A percentile compares a stretch with the other conserved stretches of the same genome.
phyloP scores from a whole-genome alignment of 164 flowering plant genomes.

The Taxillus chinensis region DNA sequence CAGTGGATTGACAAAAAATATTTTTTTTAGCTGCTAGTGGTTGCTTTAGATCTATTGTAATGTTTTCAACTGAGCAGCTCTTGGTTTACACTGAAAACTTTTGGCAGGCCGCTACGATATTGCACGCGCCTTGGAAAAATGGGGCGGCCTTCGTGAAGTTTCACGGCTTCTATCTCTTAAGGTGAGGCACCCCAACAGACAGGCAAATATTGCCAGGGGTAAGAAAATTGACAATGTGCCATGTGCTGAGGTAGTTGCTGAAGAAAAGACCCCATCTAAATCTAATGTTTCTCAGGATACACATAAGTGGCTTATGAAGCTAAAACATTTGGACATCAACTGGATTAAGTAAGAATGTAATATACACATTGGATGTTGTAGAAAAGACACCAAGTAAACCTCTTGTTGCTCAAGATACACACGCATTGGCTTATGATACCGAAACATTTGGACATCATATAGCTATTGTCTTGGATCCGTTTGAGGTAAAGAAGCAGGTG shows the following conservation, averaged over 20 bases:
- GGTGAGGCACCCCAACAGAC: constrained; percentile 64
- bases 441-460: no score
- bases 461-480: no score
- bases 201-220: constrained; percentile 26
- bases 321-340: neutral
- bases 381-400: no score
- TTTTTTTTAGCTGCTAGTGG: no score
- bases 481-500: no score
- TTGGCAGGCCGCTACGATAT: constrained; percentile 79
- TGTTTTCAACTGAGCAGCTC: neutral
- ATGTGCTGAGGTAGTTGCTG: constrained; percentile 14
- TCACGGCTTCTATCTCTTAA: constrained; percentile 73
- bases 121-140: constrained; percentile 91
- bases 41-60: no score
- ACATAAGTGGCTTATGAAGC: constrained; percentile 49
- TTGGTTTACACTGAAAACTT: neutral
- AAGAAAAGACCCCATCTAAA: constrained; percentile 27
- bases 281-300: constrained; percentile 55
- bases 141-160: constrained; percentile 97
- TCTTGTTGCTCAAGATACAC: no score
- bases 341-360: neutral
- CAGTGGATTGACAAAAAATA: no score
- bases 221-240: constrained; percentile 26
- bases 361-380: no score
- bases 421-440: no score